Conservation (phyloP, 495 filamentous ascomycete species). For the Podospora pseudoanserina region DNA sequence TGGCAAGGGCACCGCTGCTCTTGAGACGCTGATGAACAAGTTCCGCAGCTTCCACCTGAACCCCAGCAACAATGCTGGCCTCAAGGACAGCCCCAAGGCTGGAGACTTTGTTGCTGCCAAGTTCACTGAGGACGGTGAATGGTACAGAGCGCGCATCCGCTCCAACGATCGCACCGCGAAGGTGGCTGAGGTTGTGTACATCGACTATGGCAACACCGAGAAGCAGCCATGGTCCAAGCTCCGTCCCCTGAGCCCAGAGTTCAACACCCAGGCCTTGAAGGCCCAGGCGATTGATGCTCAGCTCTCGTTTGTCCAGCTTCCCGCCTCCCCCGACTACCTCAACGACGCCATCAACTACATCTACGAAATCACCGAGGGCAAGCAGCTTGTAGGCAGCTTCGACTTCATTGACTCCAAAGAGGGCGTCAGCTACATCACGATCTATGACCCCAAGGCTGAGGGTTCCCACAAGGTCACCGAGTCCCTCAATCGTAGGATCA, state of each 20-base stretch:
- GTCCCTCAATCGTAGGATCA: constrained; percentile 81
- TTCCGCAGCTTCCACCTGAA: constrained; percentile 86
- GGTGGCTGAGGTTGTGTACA: constrained; percentile 84
- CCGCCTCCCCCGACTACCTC: constrained; percentile 71
- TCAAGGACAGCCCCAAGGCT: constrained; percentile 77
- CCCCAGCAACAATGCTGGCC: constrained; percentile 62
- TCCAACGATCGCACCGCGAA: constrained; percentile 88
- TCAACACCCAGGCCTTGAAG: constrained; percentile 72
- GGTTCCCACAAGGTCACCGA: constrained; percentile 42
- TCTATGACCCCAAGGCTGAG: constrained; percentile 73
- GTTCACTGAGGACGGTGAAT: constrained; percentile 81
- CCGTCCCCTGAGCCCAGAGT: constrained; percentile 71
- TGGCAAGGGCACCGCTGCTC: constrained; percentile 72
- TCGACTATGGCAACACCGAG: constrained; percentile 96
- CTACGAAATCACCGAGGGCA: constrained; percentile 59
- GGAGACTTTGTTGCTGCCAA: constrained; percentile 87
- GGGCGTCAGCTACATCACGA: constrained; percentile 74
- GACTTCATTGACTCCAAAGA: constrained; percentile 72
- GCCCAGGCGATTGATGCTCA: constrained; percentile 83
- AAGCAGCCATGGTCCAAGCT: constrained; percentile 76
- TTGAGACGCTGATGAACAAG: constrained; percentile 79
- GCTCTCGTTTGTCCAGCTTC: constrained; percentile 87
- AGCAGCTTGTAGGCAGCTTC: constrained; percentile 82
- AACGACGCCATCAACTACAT: constrained; percentile 71
- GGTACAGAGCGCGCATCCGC: constrained; percentile 90